Evolutionary conservation across 768 basidiomycete species (phyloP).

Genomic region (Pulveroboletus sp.): DNA sequence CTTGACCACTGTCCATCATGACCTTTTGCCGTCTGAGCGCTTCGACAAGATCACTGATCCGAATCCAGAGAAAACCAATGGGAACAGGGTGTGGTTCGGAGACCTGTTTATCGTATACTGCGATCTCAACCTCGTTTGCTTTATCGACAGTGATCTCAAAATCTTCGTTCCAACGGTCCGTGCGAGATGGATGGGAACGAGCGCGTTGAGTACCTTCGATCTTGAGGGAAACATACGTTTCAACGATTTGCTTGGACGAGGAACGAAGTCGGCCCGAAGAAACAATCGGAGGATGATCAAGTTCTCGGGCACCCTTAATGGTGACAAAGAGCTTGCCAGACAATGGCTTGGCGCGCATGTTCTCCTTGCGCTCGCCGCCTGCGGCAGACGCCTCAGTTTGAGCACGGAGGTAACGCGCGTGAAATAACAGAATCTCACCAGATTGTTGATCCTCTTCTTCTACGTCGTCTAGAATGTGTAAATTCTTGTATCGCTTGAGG

Average conservation of each 20-base stretch:
- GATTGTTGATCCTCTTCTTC: constrained; percentile 77
- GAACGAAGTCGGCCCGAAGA: constrained; percentile 60
- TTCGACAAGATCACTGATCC: constrained; percentile 90
- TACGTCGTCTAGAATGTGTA: constrained; percentile 88
- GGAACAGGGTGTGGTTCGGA: constrained; percentile 78
- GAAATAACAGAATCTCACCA: constrained; percentile 35
- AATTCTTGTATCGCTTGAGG: constrained; percentile 92
- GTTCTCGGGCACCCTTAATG: constrained; percentile 84
- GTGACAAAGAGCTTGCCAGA: constrained; percentile 90
- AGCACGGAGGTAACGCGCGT: constrained; percentile 1
- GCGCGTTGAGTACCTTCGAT: constrained; percentile 94
- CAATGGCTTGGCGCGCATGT: constrained; percentile 86
- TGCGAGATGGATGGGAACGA: constrained; percentile 86
- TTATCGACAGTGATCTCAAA: constrained; percentile 97
- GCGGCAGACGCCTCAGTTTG: constrained; percentile 41
- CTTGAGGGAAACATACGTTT: constrained; percentile 91
- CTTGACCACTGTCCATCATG: constrained; percentile 76
- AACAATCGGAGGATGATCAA: constrained; percentile 86
- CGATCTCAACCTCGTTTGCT: constrained; percentile 96
- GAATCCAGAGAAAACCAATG: constrained; percentile 93
- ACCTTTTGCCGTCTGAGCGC: constrained; percentile 91
- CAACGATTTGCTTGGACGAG: constrained; percentile 68
- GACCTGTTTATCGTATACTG: constrained; percentile 88
- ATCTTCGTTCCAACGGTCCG: constrained; percentile 96
- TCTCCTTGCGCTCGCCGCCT: constrained; percentile 87